Percentiles rank a stretch among this genome's conserved stretches.
Conservation (phyloP, 345 rosid genomes). For the Ailanthus altissimus region DNA sequence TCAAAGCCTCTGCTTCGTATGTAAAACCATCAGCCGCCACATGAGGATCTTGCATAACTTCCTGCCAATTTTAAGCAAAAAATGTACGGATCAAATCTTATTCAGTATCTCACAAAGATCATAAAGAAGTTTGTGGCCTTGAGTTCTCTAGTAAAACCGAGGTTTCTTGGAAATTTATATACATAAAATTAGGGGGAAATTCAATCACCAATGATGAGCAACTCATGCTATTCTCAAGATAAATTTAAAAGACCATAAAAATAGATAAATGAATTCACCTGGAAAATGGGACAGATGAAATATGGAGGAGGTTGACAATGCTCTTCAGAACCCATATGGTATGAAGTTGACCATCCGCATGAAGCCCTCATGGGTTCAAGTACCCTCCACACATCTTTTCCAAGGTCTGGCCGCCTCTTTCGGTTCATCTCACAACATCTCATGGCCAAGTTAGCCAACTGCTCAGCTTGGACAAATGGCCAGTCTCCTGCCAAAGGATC, state of each 20-base stretch:
- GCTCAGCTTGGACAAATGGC: slow-evolving; percentile 91
- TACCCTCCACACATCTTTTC: slow-evolving; percentile 76
- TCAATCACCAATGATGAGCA: slow-evolving; percentile 3
- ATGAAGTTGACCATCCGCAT: slow-evolving; percentile 58
- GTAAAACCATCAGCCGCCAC: slow-evolving; percentile 86
- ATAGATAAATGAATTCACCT: slow-evolving; percentile 42
- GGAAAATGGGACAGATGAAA: slow-evolving; percentile 86
- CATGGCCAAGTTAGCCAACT: slow-evolving; percentile 72
- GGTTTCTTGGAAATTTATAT: background rate
- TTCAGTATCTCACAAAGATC: background rate
- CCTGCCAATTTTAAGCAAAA: slow-evolving; percentile 46
- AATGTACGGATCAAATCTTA: background rate
- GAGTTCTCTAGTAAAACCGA: background rate
- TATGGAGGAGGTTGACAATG: slow-evolving; percentile 62
- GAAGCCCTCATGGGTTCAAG: slow-evolving; percentile 92
- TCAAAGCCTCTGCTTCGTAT: slow-evolving; percentile 76
- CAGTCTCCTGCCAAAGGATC: slow-evolving; percentile 97
- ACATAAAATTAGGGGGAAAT: background rate
- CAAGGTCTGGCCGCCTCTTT: slow-evolving; percentile 76
- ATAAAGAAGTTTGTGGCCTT: background rate
- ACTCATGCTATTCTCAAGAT: background rate
- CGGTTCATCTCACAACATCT: slow-evolving; percentile 77
- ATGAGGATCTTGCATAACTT: slow-evolving; percentile 78
- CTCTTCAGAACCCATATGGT: slow-evolving; percentile 46
- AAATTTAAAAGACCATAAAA: background rate